Conservation (phyloP, 805 yeast species). For the Saturnispora dispora region DNA sequence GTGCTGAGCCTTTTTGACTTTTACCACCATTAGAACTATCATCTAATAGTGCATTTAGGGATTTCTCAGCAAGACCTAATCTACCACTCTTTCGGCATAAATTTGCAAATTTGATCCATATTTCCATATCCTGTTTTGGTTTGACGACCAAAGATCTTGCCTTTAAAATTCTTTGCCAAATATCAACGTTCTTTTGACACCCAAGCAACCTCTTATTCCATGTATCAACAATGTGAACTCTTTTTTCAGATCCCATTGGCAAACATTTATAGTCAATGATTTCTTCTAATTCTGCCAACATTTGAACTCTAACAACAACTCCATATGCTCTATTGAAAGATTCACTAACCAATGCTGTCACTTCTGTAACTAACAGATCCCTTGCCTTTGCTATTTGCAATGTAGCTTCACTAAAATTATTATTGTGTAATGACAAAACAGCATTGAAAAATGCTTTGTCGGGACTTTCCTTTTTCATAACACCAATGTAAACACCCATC, state of each 20-base stretch:
- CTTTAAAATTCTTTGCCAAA: constrained; percentile 95
- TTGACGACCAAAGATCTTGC: constrained; percentile 87
- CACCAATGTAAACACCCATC: constrained; percentile 84
- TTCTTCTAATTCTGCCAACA: constrained; percentile 95
- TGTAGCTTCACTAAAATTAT: constrained; percentile 75
- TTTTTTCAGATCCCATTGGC: constrained; percentile 74
- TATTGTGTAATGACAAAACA: constrained; percentile 73
- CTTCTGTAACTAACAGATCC: constrained; percentile 82
- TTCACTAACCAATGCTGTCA: constrained; percentile 90
- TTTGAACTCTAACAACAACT: constrained; percentile 93
- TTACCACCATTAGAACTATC: constrained; percentile 38
- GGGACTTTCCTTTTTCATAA: constrained; percentile 87
- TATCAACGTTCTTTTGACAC: constrained; percentile 93
- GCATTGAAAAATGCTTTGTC: constrained; percentile 95
- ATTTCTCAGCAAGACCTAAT: constrained; percentile 84
- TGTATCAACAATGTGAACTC: constrained; percentile 72
- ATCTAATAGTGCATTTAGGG: constrained; percentile 70
- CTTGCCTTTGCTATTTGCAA: constrained; percentile 76
- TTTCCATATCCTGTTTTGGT: constrained; percentile 94
- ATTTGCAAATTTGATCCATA: constrained; percentile 98
- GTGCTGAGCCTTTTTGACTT: constrained; percentile 80
- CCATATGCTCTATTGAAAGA: constrained; percentile 95
- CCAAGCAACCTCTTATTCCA: constrained; percentile 92
- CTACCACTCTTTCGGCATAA: constrained; percentile 91
- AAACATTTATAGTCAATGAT: constrained; percentile 80